phyloP scores from a whole-genome alignment of 2,329 filamentous ascomycete species.

The Malbranchea zuffiana region DNA sequence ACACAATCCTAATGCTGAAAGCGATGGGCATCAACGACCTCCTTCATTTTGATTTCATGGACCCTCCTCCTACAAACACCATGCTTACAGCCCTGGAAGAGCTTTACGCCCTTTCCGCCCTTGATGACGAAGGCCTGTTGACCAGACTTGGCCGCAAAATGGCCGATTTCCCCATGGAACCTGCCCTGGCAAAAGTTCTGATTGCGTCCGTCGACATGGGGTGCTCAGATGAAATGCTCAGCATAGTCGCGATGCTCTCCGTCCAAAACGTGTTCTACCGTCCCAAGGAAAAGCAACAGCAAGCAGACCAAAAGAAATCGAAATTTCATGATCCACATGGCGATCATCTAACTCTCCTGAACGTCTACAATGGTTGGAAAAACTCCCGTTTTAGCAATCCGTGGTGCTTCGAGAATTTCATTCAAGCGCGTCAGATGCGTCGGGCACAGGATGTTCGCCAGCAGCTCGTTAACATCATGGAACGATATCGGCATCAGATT shows the following conservation, averaged over 20 bases:
- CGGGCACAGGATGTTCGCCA: conserved; percentile 86
- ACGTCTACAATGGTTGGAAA: conserved; percentile 98
- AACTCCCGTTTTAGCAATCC: conserved; percentile 66
- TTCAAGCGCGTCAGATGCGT: conserved; percentile 80
- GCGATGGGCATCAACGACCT: conserved; percentile 99
- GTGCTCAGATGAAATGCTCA: conserved; percentile 89
- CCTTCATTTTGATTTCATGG: conserved; percentile 97
- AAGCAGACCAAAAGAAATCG: conserved; percentile 93
- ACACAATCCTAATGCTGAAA: conserved; percentile 94
- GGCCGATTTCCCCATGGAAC: conserved; percentile 98
- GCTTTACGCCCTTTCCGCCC: conserved; percentile 77
- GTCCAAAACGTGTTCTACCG: conserved; percentile 83
- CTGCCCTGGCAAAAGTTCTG: conserved; percentile 77
- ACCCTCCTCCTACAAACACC: conserved; percentile 91
- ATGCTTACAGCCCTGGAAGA: conserved; percentile 96
- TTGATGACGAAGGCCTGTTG: conserved; percentile 90
- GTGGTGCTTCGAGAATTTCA: conserved; percentile 98
- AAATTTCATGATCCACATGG: conserved; percentile 95
- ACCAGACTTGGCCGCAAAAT: conserved; percentile 90
- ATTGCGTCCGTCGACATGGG: conserved; percentile 77
- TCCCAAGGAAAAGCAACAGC: conserved; percentile 91
- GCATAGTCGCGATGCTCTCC: conserved; percentile 88
- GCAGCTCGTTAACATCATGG: conserved; percentile 87
- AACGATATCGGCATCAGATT: conserved; percentile 73
- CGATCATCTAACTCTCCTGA: conserved; percentile 87